These are phyloP conservation scores for Gynandropsis gynandra DNA, from an alignment of 345 rosid genomes.

Conservation along the genomic window DNA sequence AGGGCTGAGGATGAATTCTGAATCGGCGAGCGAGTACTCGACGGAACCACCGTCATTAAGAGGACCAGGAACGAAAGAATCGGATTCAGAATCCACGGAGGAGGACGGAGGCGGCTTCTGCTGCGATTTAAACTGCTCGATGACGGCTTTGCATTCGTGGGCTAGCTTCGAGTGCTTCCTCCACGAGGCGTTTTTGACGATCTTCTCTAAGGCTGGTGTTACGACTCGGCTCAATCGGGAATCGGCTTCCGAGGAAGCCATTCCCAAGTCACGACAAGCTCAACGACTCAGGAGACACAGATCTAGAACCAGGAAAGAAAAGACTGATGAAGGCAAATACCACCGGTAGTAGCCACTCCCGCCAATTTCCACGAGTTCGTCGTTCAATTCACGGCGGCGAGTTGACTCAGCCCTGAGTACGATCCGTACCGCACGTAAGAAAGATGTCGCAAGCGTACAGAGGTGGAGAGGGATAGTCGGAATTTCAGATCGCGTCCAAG, in stretches of 20 bases:
- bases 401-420: slow-evolving; percentile 22
- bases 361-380: slow-evolving; percentile 11
- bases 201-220: slow-evolving; percentile 77
- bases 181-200: slow-evolving; percentile 90
- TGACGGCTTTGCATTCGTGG: slow-evolving; percentile 86
- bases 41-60: slow-evolving; percentile 67
- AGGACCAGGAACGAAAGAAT: slow-evolving; percentile 63
- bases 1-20: slow-evolving; percentile 73
- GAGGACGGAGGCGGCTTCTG: slow-evolving; percentile 34
- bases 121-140: too few relatives aligned
- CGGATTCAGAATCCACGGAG: slow-evolving; percentile 23
- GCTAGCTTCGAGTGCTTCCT: slow-evolving; percentile 91
- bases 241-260: slow-evolving; percentile 99
- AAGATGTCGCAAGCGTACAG: slow-evolving; percentile 16
- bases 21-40: slow-evolving; percentile 71
- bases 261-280: slow-evolving; percentile 58
- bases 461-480: slow-evolving; percentile 19
- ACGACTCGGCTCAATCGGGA: slow-evolving; percentile 79
- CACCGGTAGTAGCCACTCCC: slow-evolving; percentile 3
- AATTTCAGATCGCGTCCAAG: slow-evolving; percentile 29
- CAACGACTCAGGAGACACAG: slow-evolving; percentile 35
- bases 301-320: slow-evolving; percentile 17
- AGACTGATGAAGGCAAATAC: not conserved
- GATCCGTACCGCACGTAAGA: slow-evolving; percentile 9
- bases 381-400: slow-evolving; percentile 19